Evolutionary conservation across 2,329 filamentous ascomycete species (phyloP).

Genomic region (Bipolaris bicolor): DNA sequence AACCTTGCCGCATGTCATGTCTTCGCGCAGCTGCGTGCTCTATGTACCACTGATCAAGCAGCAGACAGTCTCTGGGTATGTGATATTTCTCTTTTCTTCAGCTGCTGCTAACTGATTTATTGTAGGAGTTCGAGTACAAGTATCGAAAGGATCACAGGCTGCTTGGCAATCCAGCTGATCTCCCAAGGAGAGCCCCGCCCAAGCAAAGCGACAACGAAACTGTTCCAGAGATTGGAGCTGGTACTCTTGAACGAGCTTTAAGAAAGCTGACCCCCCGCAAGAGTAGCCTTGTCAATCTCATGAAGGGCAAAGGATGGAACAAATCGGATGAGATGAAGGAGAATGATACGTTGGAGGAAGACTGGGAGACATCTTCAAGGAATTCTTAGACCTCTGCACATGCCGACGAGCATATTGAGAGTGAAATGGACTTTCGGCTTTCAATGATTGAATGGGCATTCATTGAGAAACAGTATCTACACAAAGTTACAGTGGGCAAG

Average conservation of each 20-base stretch:
- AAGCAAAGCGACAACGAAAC: slow-evolving; percentile 29
- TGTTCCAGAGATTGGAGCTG: slow-evolving; percentile 22
- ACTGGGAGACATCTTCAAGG: slow-evolving; percentile 14
- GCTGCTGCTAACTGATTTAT: neutral
- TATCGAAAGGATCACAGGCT: slow-evolving; percentile 41
- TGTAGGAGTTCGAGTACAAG: slow-evolving; percentile 43
- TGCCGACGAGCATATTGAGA: neutral
- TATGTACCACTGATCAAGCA: slow-evolving; percentile 38
- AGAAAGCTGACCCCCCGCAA: slow-evolving; percentile 46
- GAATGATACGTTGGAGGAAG: slow-evolving; percentile 1
- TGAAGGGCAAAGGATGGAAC: slow-evolving; percentile 44
- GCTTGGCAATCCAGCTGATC: slow-evolving; percentile 24
- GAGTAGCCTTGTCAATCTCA: slow-evolving; percentile 42
- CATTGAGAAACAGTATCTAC: neutral
- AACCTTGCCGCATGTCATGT: slow-evolving; percentile 38
- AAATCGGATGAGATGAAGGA: slow-evolving; percentile 24
- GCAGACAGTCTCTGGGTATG: slow-evolving; percentile 45
- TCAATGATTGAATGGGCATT: slow-evolving; percentile 1
- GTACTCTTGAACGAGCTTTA: slow-evolving; percentile 39
- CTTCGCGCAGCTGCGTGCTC: slow-evolving; percentile 39
- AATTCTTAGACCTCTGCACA: neutral
- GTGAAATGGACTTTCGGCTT: neutral
- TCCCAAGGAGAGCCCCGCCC: slow-evolving; percentile 23
- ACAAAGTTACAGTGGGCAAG: neutral
- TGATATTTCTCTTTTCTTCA: neutral